phyloP scores from a whole-genome alignment of 2,329 filamentous ascomycete species.

The Macroventuria anomochaeta region DNA sequence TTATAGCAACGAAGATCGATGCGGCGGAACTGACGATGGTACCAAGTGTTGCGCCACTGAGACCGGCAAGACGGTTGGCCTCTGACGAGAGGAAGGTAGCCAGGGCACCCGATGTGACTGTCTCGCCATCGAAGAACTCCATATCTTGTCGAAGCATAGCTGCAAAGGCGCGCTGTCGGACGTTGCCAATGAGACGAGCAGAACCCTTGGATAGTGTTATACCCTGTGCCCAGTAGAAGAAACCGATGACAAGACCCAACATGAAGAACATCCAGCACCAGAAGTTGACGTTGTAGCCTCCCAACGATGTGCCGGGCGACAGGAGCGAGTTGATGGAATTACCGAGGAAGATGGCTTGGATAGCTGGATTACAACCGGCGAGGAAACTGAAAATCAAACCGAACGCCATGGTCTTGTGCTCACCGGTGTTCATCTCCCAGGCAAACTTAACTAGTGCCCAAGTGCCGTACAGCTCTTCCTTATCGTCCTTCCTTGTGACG shows the following conservation, averaged over 20 bases:
- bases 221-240: slow-evolving; percentile 40
- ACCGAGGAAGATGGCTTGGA: slow-evolving; percentile 77
- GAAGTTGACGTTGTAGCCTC: slow-evolving; percentile 68
- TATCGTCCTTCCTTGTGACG: slow-evolving; percentile 58
- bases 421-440: slow-evolving; percentile 43
- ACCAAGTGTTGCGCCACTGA: slow-evolving; percentile 86
- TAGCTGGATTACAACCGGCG: slow-evolving; percentile 44
- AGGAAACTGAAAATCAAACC: slow-evolving; percentile 51
- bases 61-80: slow-evolving; percentile 86
- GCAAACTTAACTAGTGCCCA: slow-evolving; percentile 53
- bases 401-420: slow-evolving; percentile 47
- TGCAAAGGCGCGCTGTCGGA: slow-evolving; percentile 82
- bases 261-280: slow-evolving; percentile 48
- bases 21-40: slow-evolving; percentile 81
- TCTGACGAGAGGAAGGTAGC: slow-evolving; percentile 72
- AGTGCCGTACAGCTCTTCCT: slow-evolving; percentile 35
- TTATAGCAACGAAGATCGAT: slow-evolving; percentile 76
- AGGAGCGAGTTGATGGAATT: slow-evolving; percentile 81
- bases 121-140: slow-evolving; percentile 86
- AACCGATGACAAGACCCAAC: slow-evolving; percentile 36
- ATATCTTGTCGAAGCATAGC: slow-evolving; percentile 86
- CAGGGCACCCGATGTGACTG: slow-evolving; percentile 87
- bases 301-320: slow-evolving; percentile 63
- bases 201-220: slow-evolving; percentile 64
- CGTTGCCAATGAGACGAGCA: slow-evolving; percentile 75